A percentile compares a stretch with the other conserved stretches of the same genome.
These are phyloP conservation scores for Bremia lactucae DNA, from an alignment of 352 stramenopile genomes.

Conservation along the genomic window DNA sequence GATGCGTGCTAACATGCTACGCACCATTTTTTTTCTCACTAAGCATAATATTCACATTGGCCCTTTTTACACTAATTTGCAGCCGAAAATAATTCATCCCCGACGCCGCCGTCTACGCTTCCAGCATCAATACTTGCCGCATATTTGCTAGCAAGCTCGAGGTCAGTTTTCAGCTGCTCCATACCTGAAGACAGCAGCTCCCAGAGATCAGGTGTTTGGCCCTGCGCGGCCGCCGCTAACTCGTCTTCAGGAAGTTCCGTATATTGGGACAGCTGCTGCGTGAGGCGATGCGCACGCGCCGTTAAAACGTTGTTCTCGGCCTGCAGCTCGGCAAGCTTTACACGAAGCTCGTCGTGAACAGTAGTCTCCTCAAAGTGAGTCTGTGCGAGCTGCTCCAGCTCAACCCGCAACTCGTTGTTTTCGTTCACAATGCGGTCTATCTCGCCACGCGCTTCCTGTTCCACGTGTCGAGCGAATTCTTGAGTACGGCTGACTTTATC, in stretches of 20 bases:
- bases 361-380: conserved; percentile 56
- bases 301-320: conserved; percentile 81
- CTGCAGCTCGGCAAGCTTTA: conserved; percentile 67
- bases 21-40: no score
- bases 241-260: conserved; percentile 67
- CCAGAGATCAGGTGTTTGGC: conserved; percentile 66
- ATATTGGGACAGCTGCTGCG: conserved; percentile 76
- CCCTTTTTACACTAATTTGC: conserved; percentile 27
- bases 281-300: conserved; percentile 63
- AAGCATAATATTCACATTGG: conserved; percentile 11
- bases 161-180: conserved; percentile 82
- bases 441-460: conserved; percentile 57
- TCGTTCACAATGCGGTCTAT: conserved; percentile 44
- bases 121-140: conserved; percentile 66
- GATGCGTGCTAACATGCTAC: no score
- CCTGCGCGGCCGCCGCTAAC: conserved; percentile 35
- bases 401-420: conserved; percentile 46
- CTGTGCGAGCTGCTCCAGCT: conserved; percentile 55
- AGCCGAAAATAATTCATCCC: conserved; percentile 48
- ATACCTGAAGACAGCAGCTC: conserved; percentile 79
- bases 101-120: conserved; percentile 28
- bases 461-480: conserved; percentile 44
- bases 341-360: conserved; percentile 48
- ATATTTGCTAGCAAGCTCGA: conserved; percentile 83
- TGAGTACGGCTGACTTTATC: conserved; percentile 52